These are phyloP conservation scores for Candida sithepensis DNA, from an alignment of 805 yeast species.

Conservation along the genomic window DNA sequence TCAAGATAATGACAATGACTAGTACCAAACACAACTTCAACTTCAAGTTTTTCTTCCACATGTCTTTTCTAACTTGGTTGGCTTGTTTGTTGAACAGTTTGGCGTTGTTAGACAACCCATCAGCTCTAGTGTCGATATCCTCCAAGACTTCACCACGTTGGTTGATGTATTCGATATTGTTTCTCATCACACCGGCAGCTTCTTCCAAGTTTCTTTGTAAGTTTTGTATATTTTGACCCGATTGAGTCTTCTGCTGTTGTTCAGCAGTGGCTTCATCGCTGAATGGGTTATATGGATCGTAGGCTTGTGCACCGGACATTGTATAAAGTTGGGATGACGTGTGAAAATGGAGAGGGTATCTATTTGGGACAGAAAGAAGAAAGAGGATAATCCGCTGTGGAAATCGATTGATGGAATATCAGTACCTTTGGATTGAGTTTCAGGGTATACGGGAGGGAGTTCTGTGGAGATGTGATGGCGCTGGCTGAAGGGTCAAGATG, in stretches of 20 bases:
- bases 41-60: constrained; percentile 99
- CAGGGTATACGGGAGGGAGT: too few species aligned
- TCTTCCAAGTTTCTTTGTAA: constrained; percentile 43
- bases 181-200: constrained; percentile 96
- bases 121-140: constrained; percentile 88
- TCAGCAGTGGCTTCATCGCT: constrained; percentile 28
- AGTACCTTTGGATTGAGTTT: too few species aligned
- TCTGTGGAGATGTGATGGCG: too few species aligned
- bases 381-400: too few species aligned
- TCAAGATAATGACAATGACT: constrained; percentile 70
- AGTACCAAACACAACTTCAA: constrained; percentile 89
- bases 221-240: constrained; percentile 23
- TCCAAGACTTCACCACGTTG: constrained; percentile 93
- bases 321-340: neutral
- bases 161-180: constrained; percentile 91
- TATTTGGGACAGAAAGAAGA: too few species aligned
- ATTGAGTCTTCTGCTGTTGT: constrained; percentile 19
- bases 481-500: too few species aligned
- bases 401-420: too few species aligned
- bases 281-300: constrained; percentile 34
- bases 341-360: too few species aligned
- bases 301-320: constrained; percentile 32
- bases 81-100: constrained; percentile 96
- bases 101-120: constrained; percentile 86
- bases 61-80: constrained; percentile 93